A percentile compares a stretch with the other conserved stretches of the same genome.
Conservation (phyloP, 73 alveolate genomes). For the Paramecium sonneborni region DNA sequence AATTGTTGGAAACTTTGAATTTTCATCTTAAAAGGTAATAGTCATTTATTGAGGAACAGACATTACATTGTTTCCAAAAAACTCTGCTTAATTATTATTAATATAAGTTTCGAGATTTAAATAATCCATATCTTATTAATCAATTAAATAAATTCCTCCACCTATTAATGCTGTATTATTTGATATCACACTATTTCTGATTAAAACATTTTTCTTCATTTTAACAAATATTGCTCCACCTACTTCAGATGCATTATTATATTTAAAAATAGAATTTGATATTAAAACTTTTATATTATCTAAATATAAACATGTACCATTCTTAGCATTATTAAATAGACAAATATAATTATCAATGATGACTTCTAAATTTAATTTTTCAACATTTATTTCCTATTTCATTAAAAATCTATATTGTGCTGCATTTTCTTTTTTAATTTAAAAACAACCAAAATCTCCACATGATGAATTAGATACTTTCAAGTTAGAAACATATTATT, state of each 20-base stretch:
- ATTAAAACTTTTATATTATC: not conserved
- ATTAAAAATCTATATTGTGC: not conserved
- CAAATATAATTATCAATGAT: not conserved
- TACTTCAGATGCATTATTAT: not conserved
- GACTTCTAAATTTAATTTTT: not conserved
- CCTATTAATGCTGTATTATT: not conserved
- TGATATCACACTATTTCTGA: not conserved
- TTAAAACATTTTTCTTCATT: not conserved
- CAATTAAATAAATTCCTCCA: not conserved
- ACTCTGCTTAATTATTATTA: not conserved
- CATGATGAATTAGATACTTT: not conserved
- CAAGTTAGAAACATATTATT: not conserved
- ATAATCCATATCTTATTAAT: not conserved
- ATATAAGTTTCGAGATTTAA: not conserved
- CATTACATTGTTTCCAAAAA: not conserved
- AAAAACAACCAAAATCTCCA: not conserved
- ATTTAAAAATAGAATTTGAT: not conserved
- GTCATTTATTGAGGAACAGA: not conserved
- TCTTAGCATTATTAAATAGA: not conserved
- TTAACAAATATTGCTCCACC: not conserved
- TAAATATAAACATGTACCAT: not conserved
- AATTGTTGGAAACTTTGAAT: not conserved
- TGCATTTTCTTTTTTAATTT: not conserved
- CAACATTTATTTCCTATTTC: not conserved
- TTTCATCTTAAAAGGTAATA: not conserved